Evolutionary conservation across 768 basidiomycete genomes (phyloP).

Genomic region (Leccinum pellstonianum): DNA sequence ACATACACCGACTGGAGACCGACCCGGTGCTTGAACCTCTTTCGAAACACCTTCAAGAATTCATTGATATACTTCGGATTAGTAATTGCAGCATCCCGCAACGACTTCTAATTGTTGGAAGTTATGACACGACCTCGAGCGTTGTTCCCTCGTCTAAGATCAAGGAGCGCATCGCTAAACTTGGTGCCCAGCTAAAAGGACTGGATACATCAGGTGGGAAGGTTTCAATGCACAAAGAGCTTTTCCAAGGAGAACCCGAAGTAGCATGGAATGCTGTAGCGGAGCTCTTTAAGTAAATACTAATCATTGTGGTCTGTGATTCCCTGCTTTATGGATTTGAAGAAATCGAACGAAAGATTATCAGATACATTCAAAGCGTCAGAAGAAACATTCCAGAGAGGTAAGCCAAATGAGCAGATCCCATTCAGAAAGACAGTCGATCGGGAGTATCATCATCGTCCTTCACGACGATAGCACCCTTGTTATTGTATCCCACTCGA

Average conservation of each 20-base stretch:
- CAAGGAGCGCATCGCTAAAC: background rate
- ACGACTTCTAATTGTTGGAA: conserved; percentile 10
- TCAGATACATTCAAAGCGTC: background rate
- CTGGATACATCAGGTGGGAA: background rate
- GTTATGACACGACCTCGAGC: conserved; percentile 12
- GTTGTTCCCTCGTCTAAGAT: conserved; percentile 1
- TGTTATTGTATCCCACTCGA: conserved; percentile 30
- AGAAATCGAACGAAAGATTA: background rate
- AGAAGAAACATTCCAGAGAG: background rate
- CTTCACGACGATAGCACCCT: conserved; percentile 30
- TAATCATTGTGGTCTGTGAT: background rate
- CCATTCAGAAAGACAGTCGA: background rate
- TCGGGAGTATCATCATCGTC: conserved; percentile 29
- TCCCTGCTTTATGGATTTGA: background rate
- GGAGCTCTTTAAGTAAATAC: conserved; percentile 3
- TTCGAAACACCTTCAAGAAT: conserved; percentile 4
- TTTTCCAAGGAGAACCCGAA: conserved; percentile 13
- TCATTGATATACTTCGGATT: background rate
- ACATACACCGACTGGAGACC: conserved; percentile 21
- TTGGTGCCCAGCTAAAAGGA: background rate
- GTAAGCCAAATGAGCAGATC: background rate
- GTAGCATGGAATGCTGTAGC: conserved; percentile 16
- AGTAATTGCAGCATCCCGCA: background rate
- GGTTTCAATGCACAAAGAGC: conserved; percentile 1
- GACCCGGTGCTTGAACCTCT: conserved; percentile 10